These are phyloP conservation scores for Globisporangium echinulatum DNA, from an alignment of 352 stramenopile species.

Conservation along the genomic window DNA sequence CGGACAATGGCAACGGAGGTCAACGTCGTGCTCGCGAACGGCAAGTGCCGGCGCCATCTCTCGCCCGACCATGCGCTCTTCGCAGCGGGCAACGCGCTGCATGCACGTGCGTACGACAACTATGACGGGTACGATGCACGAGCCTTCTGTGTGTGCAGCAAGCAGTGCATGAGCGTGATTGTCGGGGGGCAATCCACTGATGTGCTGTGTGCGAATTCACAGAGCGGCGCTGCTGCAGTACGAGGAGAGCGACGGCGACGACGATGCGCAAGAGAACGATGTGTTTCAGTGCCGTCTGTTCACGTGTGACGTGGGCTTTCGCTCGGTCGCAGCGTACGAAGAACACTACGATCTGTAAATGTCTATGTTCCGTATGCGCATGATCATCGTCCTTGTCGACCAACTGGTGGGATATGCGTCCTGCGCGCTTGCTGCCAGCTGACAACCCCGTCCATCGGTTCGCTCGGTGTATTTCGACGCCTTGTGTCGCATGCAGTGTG, in stretches of 20 bases:
- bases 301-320: conserved; percentile 38
- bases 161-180: not conserved
- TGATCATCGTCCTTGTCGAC: no score
- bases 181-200: not conserved
- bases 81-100: conserved; percentile 32
- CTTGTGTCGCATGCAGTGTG: conserved; percentile 7
- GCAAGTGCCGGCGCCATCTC: conserved; percentile 44
- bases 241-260: not conserved
- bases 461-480: no score
- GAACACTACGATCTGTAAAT: conserved; percentile 61
- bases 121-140: conserved; percentile 15
- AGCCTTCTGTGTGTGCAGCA: not conserved
- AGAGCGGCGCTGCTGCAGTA: conserved; percentile 6
- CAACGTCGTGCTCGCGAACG: conserved; percentile 20
- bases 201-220: not conserved
- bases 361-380: conserved; percentile 7
- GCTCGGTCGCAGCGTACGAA: conserved; percentile 40
- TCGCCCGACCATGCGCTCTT: conserved; percentile 50
- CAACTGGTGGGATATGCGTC: no score
- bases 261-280: conserved; percentile 3
- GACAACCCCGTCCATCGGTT: no score
- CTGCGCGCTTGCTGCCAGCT: no score
- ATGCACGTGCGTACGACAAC: conserved; percentile 39
- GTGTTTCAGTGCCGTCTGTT: conserved; percentile 36
- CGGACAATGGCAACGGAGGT: conserved; percentile 21